Evolutionary conservation across 208 protist species (phyloP).

Genomic region (Acanthamoeba quina): DNA sequence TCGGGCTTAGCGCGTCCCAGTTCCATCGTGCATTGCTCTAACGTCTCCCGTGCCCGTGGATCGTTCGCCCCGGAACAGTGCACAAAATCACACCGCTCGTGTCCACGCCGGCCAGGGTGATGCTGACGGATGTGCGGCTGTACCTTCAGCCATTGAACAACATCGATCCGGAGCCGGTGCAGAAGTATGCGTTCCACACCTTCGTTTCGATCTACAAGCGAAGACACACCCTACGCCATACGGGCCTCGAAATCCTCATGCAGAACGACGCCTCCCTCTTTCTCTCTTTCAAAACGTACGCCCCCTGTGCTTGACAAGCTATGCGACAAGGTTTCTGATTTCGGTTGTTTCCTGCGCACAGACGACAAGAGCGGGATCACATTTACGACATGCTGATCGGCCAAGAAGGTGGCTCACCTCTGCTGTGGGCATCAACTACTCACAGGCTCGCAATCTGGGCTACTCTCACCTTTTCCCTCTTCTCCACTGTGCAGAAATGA

Average conservation of each 20-base stretch:
- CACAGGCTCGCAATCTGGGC: neutral
- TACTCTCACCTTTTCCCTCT: neutral
- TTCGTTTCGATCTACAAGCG: conserved; percentile 79
- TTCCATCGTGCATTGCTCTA: neutral
- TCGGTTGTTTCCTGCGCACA: neutral
- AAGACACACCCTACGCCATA: conserved; percentile 84
- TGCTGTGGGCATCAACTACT: neutral
- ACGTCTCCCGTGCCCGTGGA: too few relatives aligned
- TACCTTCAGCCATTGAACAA: conserved; percentile 91
- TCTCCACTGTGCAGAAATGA: conserved; percentile 56
- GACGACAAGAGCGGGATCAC: conserved; percentile 14
- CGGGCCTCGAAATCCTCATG: conserved; percentile 85
- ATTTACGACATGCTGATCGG: conserved; percentile 56
- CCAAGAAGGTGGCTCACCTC: neutral
- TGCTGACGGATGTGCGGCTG: conserved; percentile 76
- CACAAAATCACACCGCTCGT: conserved; percentile 76
- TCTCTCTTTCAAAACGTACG: conserved; percentile 77
- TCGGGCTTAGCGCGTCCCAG: neutral
- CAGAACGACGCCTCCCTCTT: conserved; percentile 74
- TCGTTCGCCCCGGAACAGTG: neutral
- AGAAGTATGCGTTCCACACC: conserved; percentile 82
- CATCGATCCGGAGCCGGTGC: conserved; percentile 83
- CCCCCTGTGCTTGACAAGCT: neutral
- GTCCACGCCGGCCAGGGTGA: conserved; percentile 72
- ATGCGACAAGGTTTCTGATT: neutral